Evolutionary conservation across 768 basidiomycete genomes (phyloP).

Genomic region (Pleurotus eryngii): DNA sequence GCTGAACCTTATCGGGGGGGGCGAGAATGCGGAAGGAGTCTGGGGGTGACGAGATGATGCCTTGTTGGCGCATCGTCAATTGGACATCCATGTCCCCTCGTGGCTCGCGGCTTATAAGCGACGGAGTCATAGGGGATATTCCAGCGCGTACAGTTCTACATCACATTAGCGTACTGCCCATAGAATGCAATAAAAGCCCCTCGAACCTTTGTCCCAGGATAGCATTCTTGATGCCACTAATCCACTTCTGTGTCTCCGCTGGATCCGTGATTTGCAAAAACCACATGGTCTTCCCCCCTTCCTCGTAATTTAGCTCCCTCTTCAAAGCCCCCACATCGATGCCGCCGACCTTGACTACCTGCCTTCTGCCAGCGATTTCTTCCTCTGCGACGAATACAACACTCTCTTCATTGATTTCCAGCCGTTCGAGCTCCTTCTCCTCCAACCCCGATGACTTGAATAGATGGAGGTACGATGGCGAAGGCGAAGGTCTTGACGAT

Average conservation of each 20-base stretch:
- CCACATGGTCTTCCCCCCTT: slow-evolving; percentile 61
- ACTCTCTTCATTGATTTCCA: slow-evolving; percentile 74
- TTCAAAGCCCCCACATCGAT: slow-evolving; percentile 50
- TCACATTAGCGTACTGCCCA: background rate
- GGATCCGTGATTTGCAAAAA: slow-evolving; percentile 62
- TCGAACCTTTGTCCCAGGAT: slow-evolving; percentile 67
- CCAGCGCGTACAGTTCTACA: slow-evolving; percentile 68
- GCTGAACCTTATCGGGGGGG: slow-evolving; percentile 8
- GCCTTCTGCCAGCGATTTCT: slow-evolving; percentile 40
- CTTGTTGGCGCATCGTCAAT: slow-evolving; percentile 74
- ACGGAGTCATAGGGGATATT: slow-evolving; percentile 41
- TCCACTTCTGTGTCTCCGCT: slow-evolving; percentile 71
- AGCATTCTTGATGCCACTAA: slow-evolving; percentile 65
- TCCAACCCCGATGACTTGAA: slow-evolving; percentile 61
- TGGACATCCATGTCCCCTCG: slow-evolving; percentile 82
- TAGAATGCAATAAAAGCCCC: slow-evolving; percentile 4
- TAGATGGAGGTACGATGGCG: slow-evolving; percentile 63
- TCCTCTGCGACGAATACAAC: slow-evolving; percentile 73
- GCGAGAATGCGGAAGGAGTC: slow-evolving; percentile 1
- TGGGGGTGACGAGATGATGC: slow-evolving; percentile 40
- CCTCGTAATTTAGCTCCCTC: slow-evolving; percentile 42
- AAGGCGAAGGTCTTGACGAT: slow-evolving; percentile 21
- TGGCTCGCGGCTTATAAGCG: slow-evolving; percentile 51
- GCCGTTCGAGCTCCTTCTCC: slow-evolving; percentile 68
- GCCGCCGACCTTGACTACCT: slow-evolving; percentile 69